These are phyloP conservation scores for Lactifluus rugatus DNA, from an alignment of 768 basidiomycete species.

Conservation along the genomic window DNA sequence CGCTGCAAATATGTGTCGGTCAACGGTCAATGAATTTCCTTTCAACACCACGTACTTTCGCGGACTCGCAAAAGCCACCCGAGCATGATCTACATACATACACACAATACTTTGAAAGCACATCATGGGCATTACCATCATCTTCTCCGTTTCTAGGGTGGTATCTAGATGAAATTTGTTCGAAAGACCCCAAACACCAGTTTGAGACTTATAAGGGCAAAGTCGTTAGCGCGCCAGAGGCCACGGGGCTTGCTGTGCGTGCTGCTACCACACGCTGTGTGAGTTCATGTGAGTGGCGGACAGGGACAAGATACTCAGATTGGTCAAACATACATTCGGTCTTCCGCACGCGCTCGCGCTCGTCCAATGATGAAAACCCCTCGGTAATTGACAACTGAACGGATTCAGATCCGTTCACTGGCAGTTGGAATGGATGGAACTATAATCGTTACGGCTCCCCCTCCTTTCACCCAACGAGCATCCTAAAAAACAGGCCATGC, in stretches of 20 bases:
- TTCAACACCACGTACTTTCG: not conserved
- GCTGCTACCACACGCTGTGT: too few species aligned
- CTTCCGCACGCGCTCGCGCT: not conserved
- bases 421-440: not conserved
- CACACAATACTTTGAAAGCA: too few species aligned
- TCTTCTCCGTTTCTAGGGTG: not conserved
- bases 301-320: too few species aligned
- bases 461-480: too few species aligned
- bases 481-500: too few species aligned
- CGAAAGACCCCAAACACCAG: not conserved
- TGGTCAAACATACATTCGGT: not conserved
- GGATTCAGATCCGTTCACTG: not conserved
- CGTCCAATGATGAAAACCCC: not conserved
- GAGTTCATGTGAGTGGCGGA: slow-evolving; percentile 10
- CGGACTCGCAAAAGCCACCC: not conserved
- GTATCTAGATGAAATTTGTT: not conserved
- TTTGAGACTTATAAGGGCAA: not conserved
- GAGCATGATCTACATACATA: not conserved
- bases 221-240: not conserved
- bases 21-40: too few species aligned
- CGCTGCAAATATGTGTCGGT: not conserved
- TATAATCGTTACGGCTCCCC: too few species aligned
- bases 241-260: not conserved
- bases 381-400: not conserved
- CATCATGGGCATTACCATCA: too few species aligned